Conservation (phyloP, 805 yeast species). For the Helenozyma baotianmanensis region DNA sequence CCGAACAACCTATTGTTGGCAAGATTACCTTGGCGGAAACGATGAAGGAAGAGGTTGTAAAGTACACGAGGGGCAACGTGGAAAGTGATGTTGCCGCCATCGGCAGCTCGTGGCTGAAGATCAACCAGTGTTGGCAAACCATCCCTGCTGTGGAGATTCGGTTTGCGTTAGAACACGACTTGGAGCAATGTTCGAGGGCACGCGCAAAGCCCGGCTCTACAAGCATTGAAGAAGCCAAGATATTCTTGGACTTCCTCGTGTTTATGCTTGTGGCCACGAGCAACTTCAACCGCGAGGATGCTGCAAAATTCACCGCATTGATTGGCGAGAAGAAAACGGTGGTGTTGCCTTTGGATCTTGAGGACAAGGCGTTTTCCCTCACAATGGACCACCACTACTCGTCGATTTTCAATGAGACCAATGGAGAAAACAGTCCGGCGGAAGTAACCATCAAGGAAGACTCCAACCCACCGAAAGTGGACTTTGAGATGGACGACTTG, state of each 20-base stretch:
- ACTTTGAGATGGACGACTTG: slow-evolving; percentile 16
- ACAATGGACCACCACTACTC: slow-evolving; percentile 13
- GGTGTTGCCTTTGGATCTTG: background rate
- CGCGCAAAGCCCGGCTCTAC: slow-evolving; percentile 1
- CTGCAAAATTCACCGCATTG: too few species aligned
- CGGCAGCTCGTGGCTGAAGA: slow-evolving; percentile 7
- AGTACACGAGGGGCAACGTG: slow-evolving; percentile 1
- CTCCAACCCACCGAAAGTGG: slow-evolving; percentile 5
- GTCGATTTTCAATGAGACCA: slow-evolving; percentile 11
- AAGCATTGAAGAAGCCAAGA: slow-evolving; percentile 10
- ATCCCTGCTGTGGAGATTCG: slow-evolving; percentile 2
- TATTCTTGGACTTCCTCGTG: slow-evolving; percentile 8
- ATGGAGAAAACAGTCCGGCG: slow-evolving; percentile 1
- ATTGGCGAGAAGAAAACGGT: background rate
- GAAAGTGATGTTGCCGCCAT: background rate
- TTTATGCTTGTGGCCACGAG: slow-evolving; percentile 7
- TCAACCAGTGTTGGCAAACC: slow-evolving; percentile 2
- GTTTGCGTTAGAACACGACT: slow-evolving; percentile 5
- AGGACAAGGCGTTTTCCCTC: slow-evolving; percentile 3
- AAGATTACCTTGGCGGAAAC: slow-evolving; percentile 1
- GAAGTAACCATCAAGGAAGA: slow-evolving; percentile 1
- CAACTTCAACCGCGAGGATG: slow-evolving; percentile 2
- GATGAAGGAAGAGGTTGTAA: slow-evolving; percentile 4
- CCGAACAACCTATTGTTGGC: background rate
- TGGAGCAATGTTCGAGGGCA: slow-evolving; percentile 3